Evolutionary conservation across 2,329 filamentous ascomycete species (phyloP), one percentile per base, ranked within the genome.

Genomic region (Xylariaceae sp.): DNA sequence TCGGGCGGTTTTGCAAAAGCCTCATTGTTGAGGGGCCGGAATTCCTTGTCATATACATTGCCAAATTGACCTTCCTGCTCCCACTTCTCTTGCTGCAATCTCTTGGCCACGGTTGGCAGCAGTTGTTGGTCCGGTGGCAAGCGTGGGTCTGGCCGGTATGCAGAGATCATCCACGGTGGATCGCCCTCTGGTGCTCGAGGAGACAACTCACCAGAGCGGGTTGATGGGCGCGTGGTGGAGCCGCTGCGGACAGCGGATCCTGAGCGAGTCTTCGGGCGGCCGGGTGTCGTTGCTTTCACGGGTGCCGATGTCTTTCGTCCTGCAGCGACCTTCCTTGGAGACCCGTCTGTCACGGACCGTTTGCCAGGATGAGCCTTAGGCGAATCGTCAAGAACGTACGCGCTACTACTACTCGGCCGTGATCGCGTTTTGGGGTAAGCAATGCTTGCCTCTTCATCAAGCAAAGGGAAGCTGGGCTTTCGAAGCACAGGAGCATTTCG

Each of bases 121-220:
- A 99, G 84, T 66, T 99, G 94, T 68, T 99, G 89, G 54, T 99
- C 94, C 0, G 90, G 94, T 6, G 94, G 94, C 32, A 99, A 75
- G 53, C 90, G 86, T 30, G 94, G 94, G 65, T 99, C 94, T 0
- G 94, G 94, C 64, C 95, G 95, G 70, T 96, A 99, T 70, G 95
- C 90, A 18, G 87, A 89, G 41, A 94, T 82, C 70, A 97, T 81
- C 94, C 94, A 99, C 45, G 94, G 94, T 10, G 94, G 90, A 47
- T 97, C 92, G 17, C 94, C 94, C 73, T 97, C 94, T 1, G 91
- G 91, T 39, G 85, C 81, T 64, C 89, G 68, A 66, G 70, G 62
- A 39, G 71, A 68, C 30, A 77, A 58, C 50, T 81, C 81, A 17
- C 83, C 83, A 6, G 81, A 82, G 52, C 83, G 76, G 1, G 85